Evolutionary conservation across 2,329 filamentous ascomycete genomes (phyloP), one percentile per base, ranked within the genome.

Genomic region (Sphaerulina vaccinii): DNA sequence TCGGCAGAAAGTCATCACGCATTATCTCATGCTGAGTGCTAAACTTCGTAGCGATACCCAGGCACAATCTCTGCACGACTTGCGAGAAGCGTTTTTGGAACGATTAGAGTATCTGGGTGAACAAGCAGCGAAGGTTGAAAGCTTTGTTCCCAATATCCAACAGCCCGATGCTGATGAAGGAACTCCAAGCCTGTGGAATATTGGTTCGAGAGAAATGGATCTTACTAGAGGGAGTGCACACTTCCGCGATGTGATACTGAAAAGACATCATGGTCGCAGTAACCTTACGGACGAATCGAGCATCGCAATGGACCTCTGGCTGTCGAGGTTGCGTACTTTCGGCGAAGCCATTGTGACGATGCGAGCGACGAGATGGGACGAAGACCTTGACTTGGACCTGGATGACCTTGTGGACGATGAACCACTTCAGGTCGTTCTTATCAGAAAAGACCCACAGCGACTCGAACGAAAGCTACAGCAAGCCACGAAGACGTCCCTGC

Each of bases 221-320:
- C 53, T 64, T 11, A 54, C 49, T 10, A 44, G 48, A 24, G 67
- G 66, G n/a, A 66, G 65, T 3, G 18, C 77, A 2, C 67, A 74
- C 0, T 89, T 96, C 69, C 85, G 90, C 40, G 75, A 84, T 54
- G 81, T 82, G 15, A 79, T 96, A 18, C 70, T 86, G 7, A 79
- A 85, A 24, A 81, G 85, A 16, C 77, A 88, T 6, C 82, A 91
- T 62, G 91, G 92, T 5, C 81, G 85, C 43, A 86, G 85, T 63
- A 77, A 84, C 51, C 75, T 82, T 9, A 80, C 92, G 0, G 81
- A 82, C 29, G 75, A 74, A 47, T 81, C 85, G 0, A 75, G 85
- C 1, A 74, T 79, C 10, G 75, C 79, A 39, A 93, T 93, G 64
- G 78, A 83, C 52, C 77, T 78, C 1, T 96, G 91, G 90, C 80